A percentile compares a stretch with the other conserved stretches of the same genome.
phyloP scores from a whole-genome alignment of 2,329 filamentous ascomycete genomes.

The Colletotrichum echinochloae region DNA sequence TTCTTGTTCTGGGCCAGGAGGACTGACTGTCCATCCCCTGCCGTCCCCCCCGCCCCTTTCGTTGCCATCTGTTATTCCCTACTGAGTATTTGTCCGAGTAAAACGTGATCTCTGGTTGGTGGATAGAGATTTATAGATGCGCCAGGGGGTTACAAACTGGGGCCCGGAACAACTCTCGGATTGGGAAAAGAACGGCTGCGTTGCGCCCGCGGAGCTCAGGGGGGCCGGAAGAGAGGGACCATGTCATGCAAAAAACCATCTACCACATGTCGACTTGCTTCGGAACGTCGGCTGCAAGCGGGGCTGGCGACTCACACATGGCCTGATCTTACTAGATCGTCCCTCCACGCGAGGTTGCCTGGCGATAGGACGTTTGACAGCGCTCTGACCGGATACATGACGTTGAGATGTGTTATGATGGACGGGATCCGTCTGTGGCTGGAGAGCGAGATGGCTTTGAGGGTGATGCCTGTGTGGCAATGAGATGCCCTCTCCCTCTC shows the following conservation, averaged over 20 bases:
- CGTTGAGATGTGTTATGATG: not conserved
- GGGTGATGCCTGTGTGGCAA: no score
- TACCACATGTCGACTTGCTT: constrained; percentile 5
- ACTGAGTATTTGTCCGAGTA: not conserved
- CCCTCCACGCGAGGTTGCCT: not conserved
- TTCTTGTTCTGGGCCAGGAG: constrained; percentile 14
- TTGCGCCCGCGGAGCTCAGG: constrained; percentile 25
- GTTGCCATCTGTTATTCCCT: not conserved
- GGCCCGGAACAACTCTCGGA: constrained; percentile 15
- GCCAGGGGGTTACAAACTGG: not conserved
- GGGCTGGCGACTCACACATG: not conserved
- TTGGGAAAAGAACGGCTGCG: constrained; percentile 14
- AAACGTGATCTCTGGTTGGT: not conserved
- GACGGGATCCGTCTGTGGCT: not conserved
- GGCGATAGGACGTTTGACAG: not conserved
- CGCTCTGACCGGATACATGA: constrained; percentile 4
- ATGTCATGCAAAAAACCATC: not conserved
- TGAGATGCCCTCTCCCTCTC: no score
- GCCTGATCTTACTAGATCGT: not conserved
- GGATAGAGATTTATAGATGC: not conserved
- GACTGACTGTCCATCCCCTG: not conserved
- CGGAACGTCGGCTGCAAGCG: constrained; percentile 12
- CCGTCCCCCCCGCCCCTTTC: constrained; percentile 8
- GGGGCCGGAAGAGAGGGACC: not conserved
- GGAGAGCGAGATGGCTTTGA: not conserved